Percentiles rank a stretch among this genome's conserved stretches.
Evolutionary conservation across 495 filamentous ascomycete species (phyloP).

Genomic region (Massariosphaeria phaeospora): DNA sequence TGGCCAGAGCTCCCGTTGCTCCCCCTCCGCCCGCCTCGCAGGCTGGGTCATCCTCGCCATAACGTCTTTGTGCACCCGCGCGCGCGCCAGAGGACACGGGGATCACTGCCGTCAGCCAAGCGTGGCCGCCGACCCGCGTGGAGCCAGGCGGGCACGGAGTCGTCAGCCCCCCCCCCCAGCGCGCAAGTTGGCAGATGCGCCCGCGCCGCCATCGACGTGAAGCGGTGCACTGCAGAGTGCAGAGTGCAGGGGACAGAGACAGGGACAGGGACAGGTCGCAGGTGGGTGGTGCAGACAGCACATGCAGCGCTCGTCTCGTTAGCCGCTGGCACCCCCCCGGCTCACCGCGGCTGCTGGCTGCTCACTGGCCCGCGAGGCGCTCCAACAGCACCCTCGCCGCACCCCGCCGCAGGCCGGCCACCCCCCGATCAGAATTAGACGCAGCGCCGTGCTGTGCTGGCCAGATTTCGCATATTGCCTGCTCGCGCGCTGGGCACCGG

Average conservation of each 20-base stretch:
- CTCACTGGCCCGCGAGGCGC: constrained; percentile 16
- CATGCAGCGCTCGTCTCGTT: no score
- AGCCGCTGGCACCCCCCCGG: constrained; percentile 12
- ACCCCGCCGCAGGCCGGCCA: neutral
- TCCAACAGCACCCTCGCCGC: constrained; percentile 11
- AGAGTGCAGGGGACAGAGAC: neutral
- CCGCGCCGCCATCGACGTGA: neutral
- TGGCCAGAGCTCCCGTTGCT: no score
- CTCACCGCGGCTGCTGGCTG: no score
- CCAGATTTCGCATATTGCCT: constrained; percentile 7
- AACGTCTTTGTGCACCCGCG: constrained; percentile 21
- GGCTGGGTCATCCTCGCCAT: neutral
- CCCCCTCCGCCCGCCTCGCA: no score
- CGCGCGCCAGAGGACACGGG: neutral
- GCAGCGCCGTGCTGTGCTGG: constrained; percentile 8
- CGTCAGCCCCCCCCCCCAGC: neutral
- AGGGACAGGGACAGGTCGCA: no score
- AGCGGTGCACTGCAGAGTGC: constrained; percentile 2
- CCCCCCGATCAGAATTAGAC: constrained; percentile 10
- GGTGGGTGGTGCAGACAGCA: no score
- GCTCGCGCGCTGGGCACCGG: neutral
- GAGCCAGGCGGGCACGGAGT: constrained; percentile 3
- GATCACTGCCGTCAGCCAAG: constrained; percentile 5
- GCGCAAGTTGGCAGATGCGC: constrained; percentile 9
- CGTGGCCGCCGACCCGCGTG: constrained; percentile 6